These are phyloP conservation scores for Diatrype stigma DNA, from an alignment of 2,329 filamentous ascomycete genomes.

Conservation along the genomic window DNA sequence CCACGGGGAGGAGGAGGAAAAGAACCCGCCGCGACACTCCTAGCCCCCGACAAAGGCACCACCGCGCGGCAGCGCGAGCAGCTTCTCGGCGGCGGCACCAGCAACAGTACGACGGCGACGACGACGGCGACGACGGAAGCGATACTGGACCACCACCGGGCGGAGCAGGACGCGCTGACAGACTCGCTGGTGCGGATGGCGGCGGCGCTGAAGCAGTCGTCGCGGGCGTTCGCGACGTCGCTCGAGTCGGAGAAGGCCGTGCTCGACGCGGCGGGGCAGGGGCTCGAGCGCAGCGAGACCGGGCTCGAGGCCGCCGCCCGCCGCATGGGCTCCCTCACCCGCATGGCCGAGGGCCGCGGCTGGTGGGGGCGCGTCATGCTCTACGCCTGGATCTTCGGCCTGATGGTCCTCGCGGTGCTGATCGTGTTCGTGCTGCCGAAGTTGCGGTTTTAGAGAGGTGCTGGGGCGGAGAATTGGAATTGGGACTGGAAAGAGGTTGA, in stretches of 20 bases:
- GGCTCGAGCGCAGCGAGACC: slow-evolving; percentile 70
- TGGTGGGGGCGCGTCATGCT: slow-evolving; percentile 82
- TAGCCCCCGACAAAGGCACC: slow-evolving; percentile 7
- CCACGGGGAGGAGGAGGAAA: slow-evolving; percentile 16
- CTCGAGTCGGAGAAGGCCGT: slow-evolving; percentile 71
- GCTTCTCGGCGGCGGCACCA: slow-evolving; percentile 37
- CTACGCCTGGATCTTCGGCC: slow-evolving; percentile 76
- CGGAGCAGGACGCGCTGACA: slow-evolving; percentile 79
- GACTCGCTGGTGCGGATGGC: slow-evolving; percentile 79
- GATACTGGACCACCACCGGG: slow-evolving; percentile 70
- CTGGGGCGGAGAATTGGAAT: no score
- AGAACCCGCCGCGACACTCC: slow-evolving; percentile 2
- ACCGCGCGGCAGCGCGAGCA: slow-evolving; percentile 34
- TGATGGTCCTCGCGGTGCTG: slow-evolving; percentile 74
- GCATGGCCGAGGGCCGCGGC: slow-evolving; percentile 82
- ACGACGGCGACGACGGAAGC: slow-evolving; percentile 60
- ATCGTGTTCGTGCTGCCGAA: slow-evolving; percentile 86
- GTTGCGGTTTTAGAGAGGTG: slow-evolving; percentile 66
- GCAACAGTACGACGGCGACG: slow-evolving; percentile 30
- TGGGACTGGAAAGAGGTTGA: not conserved
- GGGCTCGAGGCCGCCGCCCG: slow-evolving; percentile 73
- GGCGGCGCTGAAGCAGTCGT: slow-evolving; percentile 69
- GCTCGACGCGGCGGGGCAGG: slow-evolving; percentile 65
- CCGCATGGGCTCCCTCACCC: slow-evolving; percentile 70
- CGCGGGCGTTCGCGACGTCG: slow-evolving; percentile 64